Percentiles rank a stretch among this genome's conserved stretches.
phyloP scores from a whole-genome alignment of 805 yeast genomes.

The Wilhelminamyces savonicus region DNA sequence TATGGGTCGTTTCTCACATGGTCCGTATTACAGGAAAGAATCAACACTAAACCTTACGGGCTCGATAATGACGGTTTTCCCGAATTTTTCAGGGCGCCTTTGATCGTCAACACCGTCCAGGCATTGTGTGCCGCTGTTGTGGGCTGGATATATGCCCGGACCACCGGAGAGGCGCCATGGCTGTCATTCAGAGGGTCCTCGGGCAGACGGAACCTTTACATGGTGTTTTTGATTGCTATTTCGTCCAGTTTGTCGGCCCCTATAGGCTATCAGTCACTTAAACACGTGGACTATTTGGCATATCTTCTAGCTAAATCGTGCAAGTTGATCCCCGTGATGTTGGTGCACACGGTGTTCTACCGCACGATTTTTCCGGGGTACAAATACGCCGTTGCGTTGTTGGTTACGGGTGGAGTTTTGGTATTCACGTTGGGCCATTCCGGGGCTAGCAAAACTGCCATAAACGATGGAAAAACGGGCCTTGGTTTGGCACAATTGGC shows the following conservation, averaged over 20 bases:
- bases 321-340: slow-evolving; percentile 90
- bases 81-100: slow-evolving; percentile 64
- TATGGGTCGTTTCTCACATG: slow-evolving; percentile 84
- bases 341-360: slow-evolving; percentile 69
- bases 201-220: slow-evolving; percentile 15
- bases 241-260: slow-evolving; percentile 83
- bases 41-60: slow-evolving; percentile 72
- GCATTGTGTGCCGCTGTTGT: slow-evolving; percentile 64
- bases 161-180: slow-evolving; percentile 26
- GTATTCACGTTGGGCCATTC: slow-evolving; percentile 59
- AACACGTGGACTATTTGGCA: slow-evolving; percentile 81
- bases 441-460: slow-evolving; percentile 15
- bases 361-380: slow-evolving; percentile 63
- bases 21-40: slow-evolving; percentile 89
- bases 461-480: slow-evolving; percentile 36
- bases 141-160: slow-evolving; percentile 54
- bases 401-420: slow-evolving; percentile 81
- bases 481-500: slow-evolving; percentile 58
- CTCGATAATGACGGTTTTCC: slow-evolving; percentile 22
- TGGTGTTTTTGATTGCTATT: slow-evolving; percentile 37
- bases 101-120: slow-evolving; percentile 72
- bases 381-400: slow-evolving; percentile 70
- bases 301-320: slow-evolving; percentile 87
- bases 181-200: too few relatives aligned
- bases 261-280: slow-evolving; percentile 68